Evolutionary conservation across 1,284 basidiomycete genomes (phyloP).

Genomic region (Megacollybia platyphylla): DNA sequence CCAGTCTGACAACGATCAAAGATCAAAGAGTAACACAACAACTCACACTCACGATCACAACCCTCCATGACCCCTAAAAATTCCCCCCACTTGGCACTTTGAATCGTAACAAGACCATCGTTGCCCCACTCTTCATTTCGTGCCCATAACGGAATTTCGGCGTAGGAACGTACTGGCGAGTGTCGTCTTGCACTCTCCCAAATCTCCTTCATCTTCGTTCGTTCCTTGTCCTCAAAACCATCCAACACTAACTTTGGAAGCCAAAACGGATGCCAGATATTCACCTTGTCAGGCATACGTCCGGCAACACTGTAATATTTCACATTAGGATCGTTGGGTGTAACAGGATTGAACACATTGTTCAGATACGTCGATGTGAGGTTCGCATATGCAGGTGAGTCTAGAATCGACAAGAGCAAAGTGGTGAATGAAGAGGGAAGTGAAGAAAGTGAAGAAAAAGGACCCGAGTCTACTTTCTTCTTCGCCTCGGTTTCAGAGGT

Average conservation of each 20-base stretch:
- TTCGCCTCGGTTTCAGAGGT: conserved; percentile 15
- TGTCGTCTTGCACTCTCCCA: conserved; percentile 14
- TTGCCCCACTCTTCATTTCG: conserved; percentile 70
- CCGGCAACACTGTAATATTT: conserved; percentile 91
- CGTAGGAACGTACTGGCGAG: conserved; percentile 4
- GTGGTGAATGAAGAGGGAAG: conserved; percentile 78
- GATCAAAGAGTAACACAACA: background rate
- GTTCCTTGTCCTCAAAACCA: conserved; percentile 49
- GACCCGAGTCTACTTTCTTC: conserved; percentile 9
- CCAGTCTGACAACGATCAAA: conserved; percentile 50
- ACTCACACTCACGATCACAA: conserved; percentile 56
- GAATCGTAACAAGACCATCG: conserved; percentile 87
- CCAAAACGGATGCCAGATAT: conserved; percentile 92
- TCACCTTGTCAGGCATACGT: conserved; percentile 50
- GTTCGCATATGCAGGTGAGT: conserved; percentile 96
- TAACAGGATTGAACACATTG: conserved; percentile 83
- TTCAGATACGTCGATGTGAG: conserved; percentile 82
- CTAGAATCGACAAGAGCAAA: conserved; percentile 83
- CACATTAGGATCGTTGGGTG: conserved; percentile 75
- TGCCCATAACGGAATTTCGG: conserved; percentile 23
- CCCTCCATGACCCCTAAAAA: conserved; percentile 86
- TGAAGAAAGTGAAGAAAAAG: conserved; percentile 23
- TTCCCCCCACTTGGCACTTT: conserved; percentile 87
- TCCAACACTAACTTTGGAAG: conserved; percentile 92
- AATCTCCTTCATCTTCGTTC: conserved; percentile 19